Base-by-base conservation (phyloP, 306 rosid genomes). In the Astragalus membranaceus region DNA sequence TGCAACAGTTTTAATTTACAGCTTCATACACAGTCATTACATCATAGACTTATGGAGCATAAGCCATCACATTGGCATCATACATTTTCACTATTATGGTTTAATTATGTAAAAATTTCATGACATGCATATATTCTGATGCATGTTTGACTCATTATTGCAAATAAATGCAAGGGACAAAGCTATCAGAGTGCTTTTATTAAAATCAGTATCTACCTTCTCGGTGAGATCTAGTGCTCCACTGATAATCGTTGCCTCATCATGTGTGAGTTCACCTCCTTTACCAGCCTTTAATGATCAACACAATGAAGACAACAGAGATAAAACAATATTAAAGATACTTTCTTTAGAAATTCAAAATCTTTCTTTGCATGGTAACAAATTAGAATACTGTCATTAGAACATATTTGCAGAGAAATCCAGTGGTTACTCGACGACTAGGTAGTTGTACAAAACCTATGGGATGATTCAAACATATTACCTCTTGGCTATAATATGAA, bases 191-290 rank as follows among this genome's bases (percentile, higher is more conserved):
- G 16, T 30, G 36, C 23, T 55, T n/a, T 64, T 80, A 15, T 70
- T 61, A 23, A 64, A 50, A 58, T 35, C 4, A 63, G 44, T 36
- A 59, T 16, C 44, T 75, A 75, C 98, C 96, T 94, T 94, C 81
- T 83, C 92, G 33, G 97, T 90, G 74, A 94, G 88, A 79, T 94
- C 98, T 11, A 94, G 81, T 7, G 98, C 98, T 54, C 98, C 98
- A 9, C 96, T 93, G 72, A 93, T 93, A 74, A 93, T 93, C 10
- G 92, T 90, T 20, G 98, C 82, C 85, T 94, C 98, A 64, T 94
- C 96, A 13, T 87, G 98, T 39, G 98, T 90, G 68, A 94, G 97
- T 75, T 94, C 98, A 58, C 98, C 98, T 5, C 98, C 98, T 79
- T 87, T 90, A 60, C 98, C 98, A 49, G 96, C 98, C 98, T 94